Evolutionary conservation across 768 basidiomycete species (phyloP).

Genomic region (Auriscalpium microsporum): DNA sequence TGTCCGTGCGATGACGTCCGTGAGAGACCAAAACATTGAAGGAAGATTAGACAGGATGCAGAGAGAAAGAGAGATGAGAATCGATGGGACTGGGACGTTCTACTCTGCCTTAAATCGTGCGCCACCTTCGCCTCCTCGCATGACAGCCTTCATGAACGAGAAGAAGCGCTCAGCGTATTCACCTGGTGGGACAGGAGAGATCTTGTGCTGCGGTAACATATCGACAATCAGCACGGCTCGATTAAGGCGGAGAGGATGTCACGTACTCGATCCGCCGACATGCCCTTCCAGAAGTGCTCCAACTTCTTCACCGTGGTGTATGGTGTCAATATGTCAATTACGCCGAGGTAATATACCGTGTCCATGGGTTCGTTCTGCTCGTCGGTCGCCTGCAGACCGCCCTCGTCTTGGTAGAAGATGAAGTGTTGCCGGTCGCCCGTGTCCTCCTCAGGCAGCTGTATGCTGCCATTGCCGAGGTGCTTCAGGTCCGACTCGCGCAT

Average conservation of each 20-base stretch:
- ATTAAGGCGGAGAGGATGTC: constrained; percentile 1
- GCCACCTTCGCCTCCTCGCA: constrained; percentile 72
- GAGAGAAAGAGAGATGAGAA: no score
- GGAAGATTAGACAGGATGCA: no score
- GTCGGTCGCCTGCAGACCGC: constrained; percentile 84
- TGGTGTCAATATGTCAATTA: constrained; percentile 96
- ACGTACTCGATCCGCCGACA: constrained; percentile 80
- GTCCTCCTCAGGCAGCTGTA: constrained; percentile 56
- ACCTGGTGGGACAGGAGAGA: constrained; percentile 81
- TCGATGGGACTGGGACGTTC: no score
- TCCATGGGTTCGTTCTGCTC: constrained; percentile 68
- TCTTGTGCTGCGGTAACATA: constrained; percentile 61
- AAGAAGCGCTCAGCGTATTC: constrained; percentile 91
- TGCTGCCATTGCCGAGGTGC: constrained; percentile 42
- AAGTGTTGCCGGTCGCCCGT: constrained; percentile 63
- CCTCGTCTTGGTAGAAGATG: constrained; percentile 95
- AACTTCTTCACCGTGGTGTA: constrained; percentile 68
- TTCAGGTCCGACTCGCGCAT: constrained; percentile 79
- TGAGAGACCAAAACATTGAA: no score
- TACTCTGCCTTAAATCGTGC: constrained; percentile 40
- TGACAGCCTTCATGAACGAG: constrained; percentile 74
- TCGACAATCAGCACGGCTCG: constrained; percentile 1
- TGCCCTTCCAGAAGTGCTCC: constrained; percentile 90
- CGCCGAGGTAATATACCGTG: constrained; percentile 86
- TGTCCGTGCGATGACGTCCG: no score